Evolutionary conservation across 768 basidiomycete genomes (phyloP).

Genomic region (Harrya chromipes): DNA sequence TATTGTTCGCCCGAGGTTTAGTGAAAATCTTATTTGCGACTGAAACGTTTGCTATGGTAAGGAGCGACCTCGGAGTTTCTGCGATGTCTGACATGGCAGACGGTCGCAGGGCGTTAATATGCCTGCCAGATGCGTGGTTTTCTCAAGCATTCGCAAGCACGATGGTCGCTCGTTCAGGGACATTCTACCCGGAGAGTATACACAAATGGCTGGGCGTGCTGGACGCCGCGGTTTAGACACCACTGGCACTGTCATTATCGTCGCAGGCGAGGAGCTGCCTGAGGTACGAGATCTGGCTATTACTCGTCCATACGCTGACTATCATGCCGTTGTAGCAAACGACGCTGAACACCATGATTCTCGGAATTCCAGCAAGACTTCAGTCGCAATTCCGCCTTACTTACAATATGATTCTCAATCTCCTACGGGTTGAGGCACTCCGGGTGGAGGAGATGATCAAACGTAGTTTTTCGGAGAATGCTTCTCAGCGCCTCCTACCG

Average conservation of each 20-base stretch:
- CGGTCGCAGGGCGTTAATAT: conserved; percentile 89
- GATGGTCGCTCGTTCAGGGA: conserved; percentile 92
- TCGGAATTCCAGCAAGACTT: conserved; percentile 89
- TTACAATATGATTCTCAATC: conserved; percentile 98
- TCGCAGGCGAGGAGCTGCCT: conserved; percentile 79
- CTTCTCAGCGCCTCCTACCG: conserved; percentile 86
- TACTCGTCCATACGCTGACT: neutral
- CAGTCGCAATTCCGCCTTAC: conserved; percentile 96
- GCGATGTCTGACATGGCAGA: conserved; percentile 9
- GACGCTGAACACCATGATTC: conserved; percentile 82
- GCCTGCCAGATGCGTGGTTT: conserved; percentile 97
- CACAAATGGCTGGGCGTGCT: conserved; percentile 98
- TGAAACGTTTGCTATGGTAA: conserved; percentile 98
- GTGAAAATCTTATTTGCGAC: conserved; percentile 98
- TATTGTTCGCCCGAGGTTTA: conserved; percentile 90
- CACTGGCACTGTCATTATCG: conserved; percentile 93
- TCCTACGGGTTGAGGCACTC: conserved; percentile 93
- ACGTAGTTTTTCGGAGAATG: conserved; percentile 96
- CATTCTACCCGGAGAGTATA: conserved; percentile 89
- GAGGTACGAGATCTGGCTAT: conserved; percentile 50
- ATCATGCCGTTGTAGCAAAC: conserved; percentile 49
- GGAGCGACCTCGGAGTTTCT: conserved; percentile 9
- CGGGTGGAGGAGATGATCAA: conserved; percentile 99
- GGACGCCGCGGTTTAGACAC: conserved; percentile 93
- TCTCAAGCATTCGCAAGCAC: conserved; percentile 92